Percentiles rank a stretch among this genome's conserved stretches.
These are phyloP conservation scores for Rhodotorula sp. DNA, from an alignment of 1,284 basidiomycete genomes.

Conservation along the genomic window DNA sequence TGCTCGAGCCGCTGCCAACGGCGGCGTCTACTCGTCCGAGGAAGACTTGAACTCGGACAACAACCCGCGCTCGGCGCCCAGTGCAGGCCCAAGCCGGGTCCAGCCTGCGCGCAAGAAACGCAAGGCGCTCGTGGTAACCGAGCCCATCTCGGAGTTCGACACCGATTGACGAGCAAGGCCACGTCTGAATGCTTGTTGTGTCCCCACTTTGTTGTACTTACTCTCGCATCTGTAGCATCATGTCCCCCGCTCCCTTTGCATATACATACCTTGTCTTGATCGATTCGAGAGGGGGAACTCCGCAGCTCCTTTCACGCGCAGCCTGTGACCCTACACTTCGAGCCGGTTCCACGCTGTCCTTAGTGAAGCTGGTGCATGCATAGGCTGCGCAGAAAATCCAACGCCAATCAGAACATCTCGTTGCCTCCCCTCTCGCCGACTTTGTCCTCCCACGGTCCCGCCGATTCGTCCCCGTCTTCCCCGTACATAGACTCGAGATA, in stretches of 20 bases:
- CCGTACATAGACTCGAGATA: too few relatives aligned
- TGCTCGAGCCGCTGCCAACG: slow-evolving; percentile 18
- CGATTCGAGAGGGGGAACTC: not conserved
- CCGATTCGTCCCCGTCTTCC: not conserved
- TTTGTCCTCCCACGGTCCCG: not conserved
- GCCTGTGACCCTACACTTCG: too few relatives aligned
- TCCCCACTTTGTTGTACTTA: not conserved
- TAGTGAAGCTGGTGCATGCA: too few relatives aligned
- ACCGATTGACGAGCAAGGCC: not conserved
- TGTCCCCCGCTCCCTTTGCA: not conserved
- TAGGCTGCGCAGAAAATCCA: too few relatives aligned
- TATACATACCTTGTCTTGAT: not conserved
- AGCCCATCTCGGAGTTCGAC: not conserved
- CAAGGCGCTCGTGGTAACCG: not conserved
- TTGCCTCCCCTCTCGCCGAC: not conserved
- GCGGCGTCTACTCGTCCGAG: slow-evolving; percentile 26
- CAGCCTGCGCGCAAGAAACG: slow-evolving; percentile 15
- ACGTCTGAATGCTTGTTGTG: not conserved
- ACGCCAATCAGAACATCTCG: too few relatives aligned
- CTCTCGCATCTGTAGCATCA: not conserved
- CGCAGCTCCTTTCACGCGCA: not conserved
- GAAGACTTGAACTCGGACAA: slow-evolving; percentile 19
- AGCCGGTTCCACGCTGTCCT: too few relatives aligned
- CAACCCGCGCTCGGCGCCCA: not conserved
- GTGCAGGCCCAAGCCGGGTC: not conserved